Evolutionary conservation across 352 stramenopile genomes (phyloP).

Genomic region (Plasmopara muralis): DNA sequence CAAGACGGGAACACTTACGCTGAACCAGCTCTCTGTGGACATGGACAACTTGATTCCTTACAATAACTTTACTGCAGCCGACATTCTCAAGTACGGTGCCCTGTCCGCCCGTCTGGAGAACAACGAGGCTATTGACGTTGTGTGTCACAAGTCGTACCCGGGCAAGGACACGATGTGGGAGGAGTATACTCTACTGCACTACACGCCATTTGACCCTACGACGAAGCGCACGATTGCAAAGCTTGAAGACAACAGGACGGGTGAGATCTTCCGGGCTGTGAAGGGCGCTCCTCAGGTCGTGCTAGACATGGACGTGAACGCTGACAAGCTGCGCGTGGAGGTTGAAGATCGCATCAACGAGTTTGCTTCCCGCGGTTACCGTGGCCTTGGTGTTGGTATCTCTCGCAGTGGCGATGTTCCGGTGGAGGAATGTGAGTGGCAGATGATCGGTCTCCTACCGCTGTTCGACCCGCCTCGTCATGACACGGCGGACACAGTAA

Average conservation of each 20-base stretch:
- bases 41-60: constrained; percentile 75
- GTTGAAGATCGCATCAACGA: constrained; percentile 84
- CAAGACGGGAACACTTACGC: constrained; percentile 92
- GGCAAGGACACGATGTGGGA: constrained; percentile 76
- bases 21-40: constrained; percentile 95
- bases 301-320: constrained; percentile 72
- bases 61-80: constrained; percentile 48
- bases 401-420: constrained; percentile 53
- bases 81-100: constrained; percentile 60
- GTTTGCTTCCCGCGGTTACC: constrained; percentile 60
- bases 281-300: constrained; percentile 92
- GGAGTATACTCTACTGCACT: constrained; percentile 69
- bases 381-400: constrained; percentile 55
- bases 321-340: constrained; percentile 40
- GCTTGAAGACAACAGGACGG: constrained; percentile 71
- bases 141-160: constrained; percentile 72
- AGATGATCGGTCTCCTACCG: constrained; percentile 89
- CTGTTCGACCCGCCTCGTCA: constrained; percentile 91
- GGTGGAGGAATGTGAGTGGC: constrained; percentile 81
- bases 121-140: constrained; percentile 68
- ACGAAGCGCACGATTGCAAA: constrained; percentile 91
- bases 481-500: constrained; percentile 90
- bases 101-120: constrained; percentile 65
- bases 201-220: constrained; percentile 78
- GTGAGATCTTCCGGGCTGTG: constrained; percentile 82